Evolutionary conservation across 768 basidiomycete genomes (phyloP).

Genomic region (Hydnum rufescens): DNA sequence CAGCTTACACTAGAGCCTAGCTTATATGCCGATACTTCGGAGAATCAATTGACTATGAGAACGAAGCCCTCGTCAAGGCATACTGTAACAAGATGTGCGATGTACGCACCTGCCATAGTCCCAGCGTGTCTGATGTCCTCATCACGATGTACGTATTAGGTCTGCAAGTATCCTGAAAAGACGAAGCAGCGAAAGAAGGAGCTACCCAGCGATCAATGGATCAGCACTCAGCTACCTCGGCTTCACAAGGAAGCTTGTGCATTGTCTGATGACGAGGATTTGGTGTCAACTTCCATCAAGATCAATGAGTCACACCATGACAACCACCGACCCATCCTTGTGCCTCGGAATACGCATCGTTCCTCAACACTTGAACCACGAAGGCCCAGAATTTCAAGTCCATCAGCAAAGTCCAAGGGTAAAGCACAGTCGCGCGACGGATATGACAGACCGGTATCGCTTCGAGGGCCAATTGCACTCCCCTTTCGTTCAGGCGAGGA

Average conservation of each 20-base stretch:
- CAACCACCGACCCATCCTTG: background rate
- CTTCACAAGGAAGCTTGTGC: constrained; percentile 8
- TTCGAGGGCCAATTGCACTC: background rate
- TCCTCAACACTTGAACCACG: background rate
- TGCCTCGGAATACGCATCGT: background rate
- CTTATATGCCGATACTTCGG: constrained; percentile 68
- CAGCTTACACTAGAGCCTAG: too few species aligned
- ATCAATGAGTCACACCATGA: background rate
- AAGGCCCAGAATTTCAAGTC: background rate
- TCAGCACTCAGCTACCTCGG: constrained; percentile 12
- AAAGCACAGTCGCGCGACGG: constrained; percentile 12
- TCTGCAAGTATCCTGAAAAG: constrained; percentile 64
- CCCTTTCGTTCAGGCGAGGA: background rate
- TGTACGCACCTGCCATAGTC: constrained; percentile 24
- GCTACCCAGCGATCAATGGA: constrained; percentile 26
- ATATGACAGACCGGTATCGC: constrained; percentile 14
- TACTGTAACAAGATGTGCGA: constrained; percentile 72
- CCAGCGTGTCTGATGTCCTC: background rate
- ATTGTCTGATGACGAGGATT: constrained; percentile 17
- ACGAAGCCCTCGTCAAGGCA: constrained; percentile 24
- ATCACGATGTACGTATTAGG: constrained; percentile 21
- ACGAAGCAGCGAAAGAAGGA: constrained; percentile 28
- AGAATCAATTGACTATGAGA: constrained; percentile 34
- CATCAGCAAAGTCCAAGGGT: background rate
- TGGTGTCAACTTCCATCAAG: constrained; percentile 1